Evolutionary conservation across 352 stramenopile species (phyloP).

Genomic region (Phytopythium delawarense): DNA sequence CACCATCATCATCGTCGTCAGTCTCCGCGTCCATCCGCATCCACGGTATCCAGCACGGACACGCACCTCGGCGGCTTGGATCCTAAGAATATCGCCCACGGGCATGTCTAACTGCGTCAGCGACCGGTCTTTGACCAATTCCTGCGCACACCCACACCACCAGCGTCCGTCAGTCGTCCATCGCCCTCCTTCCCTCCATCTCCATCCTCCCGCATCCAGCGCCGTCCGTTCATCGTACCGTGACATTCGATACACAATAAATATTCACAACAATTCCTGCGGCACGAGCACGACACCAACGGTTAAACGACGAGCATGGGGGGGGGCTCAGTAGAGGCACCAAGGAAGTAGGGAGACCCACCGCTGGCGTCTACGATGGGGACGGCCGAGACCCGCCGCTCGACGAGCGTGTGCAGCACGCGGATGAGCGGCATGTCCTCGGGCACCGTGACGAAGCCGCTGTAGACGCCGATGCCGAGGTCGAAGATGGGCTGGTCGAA

Average conservation of each 20-base stretch:
- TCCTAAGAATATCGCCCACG: slow-evolving; percentile 82
- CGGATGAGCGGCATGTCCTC: slow-evolving; percentile 92
- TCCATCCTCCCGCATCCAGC: neutral
- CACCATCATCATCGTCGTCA: slow-evolving; percentile 9
- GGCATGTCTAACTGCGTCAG: slow-evolving; percentile 88
- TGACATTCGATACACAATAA: slow-evolving; percentile 91
- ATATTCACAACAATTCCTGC: slow-evolving; percentile 88
- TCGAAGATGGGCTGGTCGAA: slow-evolving; percentile 97
- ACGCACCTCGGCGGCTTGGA: slow-evolving; percentile 80
- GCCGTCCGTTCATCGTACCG: slow-evolving; percentile 28
- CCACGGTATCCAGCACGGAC: neutral
- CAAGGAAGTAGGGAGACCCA: slow-evolving; percentile 23
- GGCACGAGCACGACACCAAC: slow-evolving; percentile 1
- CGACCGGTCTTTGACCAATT: slow-evolving; percentile 87
- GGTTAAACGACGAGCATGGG: neutral
- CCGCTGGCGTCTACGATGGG: slow-evolving; percentile 81
- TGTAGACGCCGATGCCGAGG: slow-evolving; percentile 94
- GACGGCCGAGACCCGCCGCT: slow-evolving; percentile 76
- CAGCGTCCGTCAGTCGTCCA: neutral
- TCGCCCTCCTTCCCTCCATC: neutral
- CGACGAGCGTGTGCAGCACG: slow-evolving; percentile 87
- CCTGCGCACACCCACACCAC: slow-evolving; percentile 16
- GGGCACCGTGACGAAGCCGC: slow-evolving; percentile 90
- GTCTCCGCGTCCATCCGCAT: neutral
- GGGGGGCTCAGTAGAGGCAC: too few relatives aligned